phyloP scores from a whole-genome alignment of 148 eudicot genomes.

The Amaranthus hypochondriacus region DNA sequence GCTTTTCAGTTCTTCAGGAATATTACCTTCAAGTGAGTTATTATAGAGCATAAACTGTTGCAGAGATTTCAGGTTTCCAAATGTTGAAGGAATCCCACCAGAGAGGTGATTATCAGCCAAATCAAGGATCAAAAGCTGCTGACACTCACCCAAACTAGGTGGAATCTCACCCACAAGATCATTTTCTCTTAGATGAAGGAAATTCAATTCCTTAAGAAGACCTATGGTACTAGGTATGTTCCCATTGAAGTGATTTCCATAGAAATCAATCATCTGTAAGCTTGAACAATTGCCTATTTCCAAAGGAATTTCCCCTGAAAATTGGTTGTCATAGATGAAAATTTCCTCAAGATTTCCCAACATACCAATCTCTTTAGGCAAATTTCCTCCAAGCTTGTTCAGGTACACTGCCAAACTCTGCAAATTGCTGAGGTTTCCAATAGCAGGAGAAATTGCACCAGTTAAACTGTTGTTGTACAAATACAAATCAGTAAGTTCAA shows the following conservation, averaged over 20 bases:
- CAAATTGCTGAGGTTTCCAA: constrained; percentile 63
- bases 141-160: constrained; percentile 62
- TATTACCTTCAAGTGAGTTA: constrained; percentile 72
- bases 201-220: constrained; percentile 46
- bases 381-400: constrained; percentile 51
- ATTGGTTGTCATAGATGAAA: constrained; percentile 66
- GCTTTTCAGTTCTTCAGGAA: constrained; percentile 51
- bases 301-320: constrained; percentile 70
- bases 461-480: constrained; percentile 72
- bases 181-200: constrained; percentile 75
- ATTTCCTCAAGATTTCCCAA: constrained; percentile 52
- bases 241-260: constrained; percentile 72
- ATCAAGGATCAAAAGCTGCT: constrained; percentile 55
- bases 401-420: constrained; percentile 62
- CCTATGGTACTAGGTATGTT: constrained; percentile 61
- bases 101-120: constrained; percentile 80
- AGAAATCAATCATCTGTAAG: constrained; percentile 85
- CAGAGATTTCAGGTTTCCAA: constrained; percentile 44
- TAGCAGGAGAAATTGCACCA: constrained; percentile 55
- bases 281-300: constrained; percentile 95
- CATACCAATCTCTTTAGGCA: constrained; percentile 76
- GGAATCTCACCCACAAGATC: constrained; percentile 76
- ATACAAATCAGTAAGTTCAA: constrained; percentile 59
- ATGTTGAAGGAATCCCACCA: constrained; percentile 62
- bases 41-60: constrained; percentile 89